Percentiles rank a stretch among this genome's conserved stretches.
Evolutionary conservation across 1,139 yeast species (phyloP).

Genomic region (Diutina sp.): DNA sequence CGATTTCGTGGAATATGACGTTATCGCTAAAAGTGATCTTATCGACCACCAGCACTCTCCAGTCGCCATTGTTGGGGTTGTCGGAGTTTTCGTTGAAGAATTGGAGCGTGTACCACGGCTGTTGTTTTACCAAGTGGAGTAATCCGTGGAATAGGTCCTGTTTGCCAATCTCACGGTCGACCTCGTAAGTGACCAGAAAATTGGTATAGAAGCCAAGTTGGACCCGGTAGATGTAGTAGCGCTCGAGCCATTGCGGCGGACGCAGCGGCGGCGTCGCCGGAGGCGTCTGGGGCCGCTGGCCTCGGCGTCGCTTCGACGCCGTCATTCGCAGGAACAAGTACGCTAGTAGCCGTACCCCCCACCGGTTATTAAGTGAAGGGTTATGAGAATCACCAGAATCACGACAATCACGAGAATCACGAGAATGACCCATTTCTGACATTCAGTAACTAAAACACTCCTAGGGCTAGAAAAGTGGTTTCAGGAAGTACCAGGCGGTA

Average conservation of each 20-base stretch:
- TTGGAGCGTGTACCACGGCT: background rate
- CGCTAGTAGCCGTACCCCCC: background rate
- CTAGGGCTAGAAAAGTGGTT: too few relatives aligned
- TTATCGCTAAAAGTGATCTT: background rate
- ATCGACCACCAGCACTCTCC: constrained; percentile 2
- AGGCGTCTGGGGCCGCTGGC: background rate
- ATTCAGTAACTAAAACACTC: too few relatives aligned
- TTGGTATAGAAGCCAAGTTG: background rate
- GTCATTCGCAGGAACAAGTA: background rate
- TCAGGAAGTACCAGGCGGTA: too few relatives aligned
- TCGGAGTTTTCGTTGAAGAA: background rate
- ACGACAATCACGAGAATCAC: too few relatives aligned
- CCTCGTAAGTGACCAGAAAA: background rate
- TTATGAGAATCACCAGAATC: background rate
- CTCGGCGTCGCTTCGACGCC: background rate
- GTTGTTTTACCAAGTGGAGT: background rate
- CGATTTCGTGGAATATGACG: background rate
- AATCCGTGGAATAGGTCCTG: constrained; percentile 1
- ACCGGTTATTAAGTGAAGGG: background rate
- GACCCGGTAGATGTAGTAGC: background rate
- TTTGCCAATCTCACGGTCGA: background rate
- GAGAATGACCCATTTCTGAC: too few relatives aligned
- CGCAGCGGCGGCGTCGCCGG: background rate
- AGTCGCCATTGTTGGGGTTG: background rate
- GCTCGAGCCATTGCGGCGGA: background rate